These are phyloP conservation scores for Globisporangium rhizosaccharum DNA, from an alignment of 352 stramenopile genomes.

Conservation along the genomic window DNA sequence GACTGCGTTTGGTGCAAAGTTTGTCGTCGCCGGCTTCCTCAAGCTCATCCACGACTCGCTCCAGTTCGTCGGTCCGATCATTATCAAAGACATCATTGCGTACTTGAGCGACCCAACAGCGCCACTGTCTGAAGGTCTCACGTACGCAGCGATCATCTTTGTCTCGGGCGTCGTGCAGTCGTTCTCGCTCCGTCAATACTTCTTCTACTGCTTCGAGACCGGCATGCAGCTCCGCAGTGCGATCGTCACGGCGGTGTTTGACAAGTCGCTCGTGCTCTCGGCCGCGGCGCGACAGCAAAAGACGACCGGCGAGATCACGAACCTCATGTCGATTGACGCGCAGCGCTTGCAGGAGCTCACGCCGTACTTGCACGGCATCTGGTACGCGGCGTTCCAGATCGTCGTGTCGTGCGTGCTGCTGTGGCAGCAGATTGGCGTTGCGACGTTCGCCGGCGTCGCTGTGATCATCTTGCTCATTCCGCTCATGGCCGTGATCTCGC, in stretches of 20 bases:
- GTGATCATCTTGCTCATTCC: slow-evolving; percentile 94
- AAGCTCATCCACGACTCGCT: slow-evolving; percentile 81
- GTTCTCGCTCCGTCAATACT: slow-evolving; percentile 76
- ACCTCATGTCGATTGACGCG: slow-evolving; percentile 97
- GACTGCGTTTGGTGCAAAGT: slow-evolving; percentile 48
- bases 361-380: slow-evolving; percentile 90
- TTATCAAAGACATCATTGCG: slow-evolving; percentile 85
- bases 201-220: slow-evolving; percentile 83
- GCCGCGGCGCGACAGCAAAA: slow-evolving; percentile 65
- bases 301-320: slow-evolving; percentile 94
- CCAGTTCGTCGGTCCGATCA: slow-evolving; percentile 77
- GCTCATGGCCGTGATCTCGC: slow-evolving; percentile 86
- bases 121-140: slow-evolving; percentile 45
- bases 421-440: slow-evolving; percentile 74
- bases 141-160: slow-evolving; percentile 67
- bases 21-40: slow-evolving; percentile 49
- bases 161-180: slow-evolving; percentile 67
- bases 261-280: slow-evolving; percentile 84
- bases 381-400: slow-evolving; percentile 84
- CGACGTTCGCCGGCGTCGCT: slow-evolving; percentile 87
- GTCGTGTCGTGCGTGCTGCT: slow-evolving; percentile 64
- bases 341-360: slow-evolving; percentile 94
- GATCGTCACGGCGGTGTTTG: slow-evolving; percentile 69
- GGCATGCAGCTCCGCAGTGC: slow-evolving; percentile 73
- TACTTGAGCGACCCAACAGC: slow-evolving; percentile 65